Conservation (phyloP, 208 protist genomes). For the Borovskyia barvae region DNA sequence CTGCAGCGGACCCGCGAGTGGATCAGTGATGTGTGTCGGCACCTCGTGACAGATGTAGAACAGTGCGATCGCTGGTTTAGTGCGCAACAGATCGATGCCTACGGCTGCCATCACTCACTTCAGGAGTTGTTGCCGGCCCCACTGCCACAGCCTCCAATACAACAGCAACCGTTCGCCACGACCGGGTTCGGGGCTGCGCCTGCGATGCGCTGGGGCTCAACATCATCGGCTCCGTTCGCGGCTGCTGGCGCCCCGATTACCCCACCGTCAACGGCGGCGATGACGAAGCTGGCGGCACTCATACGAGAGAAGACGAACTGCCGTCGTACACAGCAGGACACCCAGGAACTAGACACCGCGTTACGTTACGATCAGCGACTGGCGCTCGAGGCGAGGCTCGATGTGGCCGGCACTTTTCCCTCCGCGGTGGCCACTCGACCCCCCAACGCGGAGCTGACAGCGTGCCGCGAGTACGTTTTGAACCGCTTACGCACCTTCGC, state of each 20-base stretch:
- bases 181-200: neutral
- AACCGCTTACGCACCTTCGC: conserved; percentile 50
- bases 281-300: conserved; percentile 37
- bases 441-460: conserved; percentile 35
- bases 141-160: conserved; percentile 3
- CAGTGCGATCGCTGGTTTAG: conserved; percentile 63
- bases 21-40: conserved; percentile 51
- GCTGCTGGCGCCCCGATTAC: neutral
- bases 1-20: conserved; percentile 54
- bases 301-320: conserved; percentile 34
- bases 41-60: conserved; percentile 53
- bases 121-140: conserved; percentile 40
- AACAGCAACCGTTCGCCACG: neutral
- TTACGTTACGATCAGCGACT: conserved; percentile 64
- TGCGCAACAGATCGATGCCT: conserved; percentile 42
- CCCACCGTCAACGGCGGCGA: neutral
- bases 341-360: conserved; percentile 45
- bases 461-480: conserved; percentile 55
- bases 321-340: conserved; percentile 22
- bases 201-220: conserved; percentile 6
- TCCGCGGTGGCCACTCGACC: conserved; percentile 1
- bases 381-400: conserved; percentile 57
- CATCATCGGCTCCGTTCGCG: neutral
- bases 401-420: conserved; percentile 56
- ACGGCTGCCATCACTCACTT: conserved; percentile 65